Base-by-base conservation (phyloP, 305 asterid species). In the Fraxinus xanthoxyloides region DNA sequence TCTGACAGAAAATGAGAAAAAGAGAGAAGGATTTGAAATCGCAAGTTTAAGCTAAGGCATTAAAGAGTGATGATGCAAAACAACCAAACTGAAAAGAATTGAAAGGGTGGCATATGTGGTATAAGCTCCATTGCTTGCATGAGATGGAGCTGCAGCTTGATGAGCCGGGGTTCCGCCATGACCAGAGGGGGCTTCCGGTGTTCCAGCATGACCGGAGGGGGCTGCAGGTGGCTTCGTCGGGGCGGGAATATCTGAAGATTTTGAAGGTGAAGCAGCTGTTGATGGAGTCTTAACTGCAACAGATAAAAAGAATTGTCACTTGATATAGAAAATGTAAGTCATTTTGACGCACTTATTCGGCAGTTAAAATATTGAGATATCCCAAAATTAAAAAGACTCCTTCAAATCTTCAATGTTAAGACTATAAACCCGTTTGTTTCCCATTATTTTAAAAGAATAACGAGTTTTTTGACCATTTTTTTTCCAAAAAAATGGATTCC, bases 281-380 rank as follows among this genome's bases (percentile, higher is more conserved):
- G 69, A 46, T 80, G 15, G n/a, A 54, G 3, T 43, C 46, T 8
- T 24, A 59, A 79, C 28, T 32, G 30, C 30, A 31, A 10, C 7
- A 36, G 75, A 6, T 2, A 12, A n/a, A 8, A 31, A 5, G 4
- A 54, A 30, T 28, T 15, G 12, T 63, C 24, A 63, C 1, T 19
- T 9, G 17, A 23, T 21, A 4, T 28, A 51, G 34, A 21, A 56
- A 21, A 51, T 19, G 38, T 35, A 23, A 13, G 54, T 72, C 0
- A 23, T 31, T 21, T 30, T 38, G 30, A 84, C 32, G 81, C 84
- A 81, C 75, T 77, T 77, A 79, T 77, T 43, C 17, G n/a, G 54
- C 12, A 0, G 54, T 43, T 43, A 43, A 36, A 38, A 38, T 32
- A 17, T 21, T 35, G 10, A 75, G 46, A 21, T 10, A 3, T 19